Base-by-base conservation (phyloP, 1,284 basidiomycete species). In the Ceratobasidium sp. region DNA sequence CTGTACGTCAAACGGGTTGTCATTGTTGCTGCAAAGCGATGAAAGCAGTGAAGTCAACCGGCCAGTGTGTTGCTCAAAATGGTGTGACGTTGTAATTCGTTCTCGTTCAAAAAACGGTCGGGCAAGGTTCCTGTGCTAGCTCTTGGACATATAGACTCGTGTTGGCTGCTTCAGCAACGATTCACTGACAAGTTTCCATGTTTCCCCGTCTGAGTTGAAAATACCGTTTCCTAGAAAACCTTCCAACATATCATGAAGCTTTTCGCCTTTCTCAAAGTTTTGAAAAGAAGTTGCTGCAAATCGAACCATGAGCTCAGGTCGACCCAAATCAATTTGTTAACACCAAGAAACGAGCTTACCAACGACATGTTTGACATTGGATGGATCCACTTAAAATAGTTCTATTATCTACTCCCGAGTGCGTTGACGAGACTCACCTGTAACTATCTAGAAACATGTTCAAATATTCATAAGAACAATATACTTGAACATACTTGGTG, bases 141-240 rank as follows among this genome's bases (percentile, higher is more conserved):
- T 34, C n/a, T 18, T 9, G 32, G 21, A 6, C 30, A 26, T 28
- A 6, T 39, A 23, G 52, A 60, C n/a, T 14, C 23, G 36, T 39
- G 6, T 39, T 28, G 21, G 48, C 43, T 23, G 26, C 5, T 30
- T 10, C 14, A 50, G 28, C 36, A 34, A 9, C 52, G n/a, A 52
- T 39, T 53, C 26, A 77, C 79, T 18, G 21, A 80, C 79, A 73
- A 77, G 77, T 69, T 76, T 79, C 77, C 77, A 82, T 48, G 74
- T 64, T 9, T 79, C 77, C 16, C 81, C 80, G 74, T 82, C 81
- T 1, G 79, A 77, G 46, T 80, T 80, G 76, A 82, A 82, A 28
- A 82, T 81, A 9, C 81, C 80, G 70, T 78, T 77, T 18, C 81
- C 81, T 1, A 81, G 75, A 71, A 81, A 81, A 23, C 72, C 77